phyloP scores from a whole-genome alignment of 805 yeast species.

The Kodamaea lidongshanica region DNA sequence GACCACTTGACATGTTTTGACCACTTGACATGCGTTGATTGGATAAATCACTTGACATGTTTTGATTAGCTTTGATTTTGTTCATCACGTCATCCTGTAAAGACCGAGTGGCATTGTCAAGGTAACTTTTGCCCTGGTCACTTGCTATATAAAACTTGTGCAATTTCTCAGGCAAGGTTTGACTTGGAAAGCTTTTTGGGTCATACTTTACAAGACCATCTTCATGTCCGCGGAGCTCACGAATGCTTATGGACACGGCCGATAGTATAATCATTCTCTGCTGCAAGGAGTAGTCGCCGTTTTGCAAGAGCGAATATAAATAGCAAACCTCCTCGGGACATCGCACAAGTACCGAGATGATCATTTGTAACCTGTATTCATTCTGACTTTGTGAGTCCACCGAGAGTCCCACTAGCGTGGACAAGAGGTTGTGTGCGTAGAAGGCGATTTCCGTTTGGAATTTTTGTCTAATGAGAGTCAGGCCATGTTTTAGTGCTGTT shows the following conservation, averaged over 20 bases:
- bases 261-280: constrained; percentile 68
- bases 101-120: constrained; percentile 11
- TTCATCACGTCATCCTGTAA: constrained; percentile 32
- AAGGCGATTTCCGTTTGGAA: constrained; percentile 57
- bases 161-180: constrained; percentile 40
- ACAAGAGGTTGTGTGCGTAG: constrained; percentile 50
- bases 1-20: too few species aligned
- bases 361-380: constrained; percentile 52
- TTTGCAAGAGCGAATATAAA: constrained; percentile 43
- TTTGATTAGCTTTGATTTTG: constrained; percentile 17
- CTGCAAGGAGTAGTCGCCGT: constrained; percentile 77
- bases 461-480: constrained; percentile 63
- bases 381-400: constrained; percentile 62
- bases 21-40: too few species aligned
- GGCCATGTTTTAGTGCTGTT: constrained; percentile 46
- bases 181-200: constrained; percentile 28
- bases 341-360: constrained; percentile 59
- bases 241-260: constrained; percentile 60
- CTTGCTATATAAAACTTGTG: too few species aligned
- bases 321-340: constrained; percentile 39
- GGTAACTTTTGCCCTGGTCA: too few species aligned
- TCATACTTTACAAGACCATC: constrained; percentile 40
- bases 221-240: constrained; percentile 61
- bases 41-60: too few species aligned
- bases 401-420: constrained; percentile 45